phyloP scores from a whole-genome alignment of 2,329 filamentous ascomycete genomes.

The Botrytis pseudocinerea region DNA sequence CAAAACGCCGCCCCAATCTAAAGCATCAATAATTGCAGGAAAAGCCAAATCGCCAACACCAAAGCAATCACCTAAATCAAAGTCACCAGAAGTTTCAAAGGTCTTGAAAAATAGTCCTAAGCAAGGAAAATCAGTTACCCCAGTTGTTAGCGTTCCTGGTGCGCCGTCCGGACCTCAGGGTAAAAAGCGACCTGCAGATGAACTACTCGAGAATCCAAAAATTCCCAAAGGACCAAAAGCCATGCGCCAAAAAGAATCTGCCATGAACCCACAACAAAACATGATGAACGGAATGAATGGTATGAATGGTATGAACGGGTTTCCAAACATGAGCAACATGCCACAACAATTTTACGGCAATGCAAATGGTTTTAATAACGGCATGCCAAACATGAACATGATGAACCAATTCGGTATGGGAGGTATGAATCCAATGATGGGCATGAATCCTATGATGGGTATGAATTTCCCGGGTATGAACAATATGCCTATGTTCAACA shows the following conservation, averaged over 20 bases:
- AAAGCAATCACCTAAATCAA: conserved; percentile 40
- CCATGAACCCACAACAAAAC: conserved; percentile 43
- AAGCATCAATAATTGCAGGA: conserved; percentile 25
- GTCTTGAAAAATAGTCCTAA: conserved; percentile 33
- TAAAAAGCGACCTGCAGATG: conserved; percentile 83
- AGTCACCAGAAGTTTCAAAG: conserved; percentile 13
- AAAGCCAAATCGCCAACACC: conserved; percentile 35
- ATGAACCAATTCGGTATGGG: conserved; percentile 42
- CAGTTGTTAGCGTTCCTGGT: conserved; percentile 4
- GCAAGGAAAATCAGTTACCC: conserved; percentile 24
- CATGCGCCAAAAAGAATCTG: conserved; percentile 54
- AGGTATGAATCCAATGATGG: conserved; percentile 45
- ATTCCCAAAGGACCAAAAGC: conserved; percentile 66
- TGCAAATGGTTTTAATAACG: conserved; percentile 32
- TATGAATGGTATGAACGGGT: conserved; percentile 43
- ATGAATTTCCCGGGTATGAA: conserved; percentile 43
- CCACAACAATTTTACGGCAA: conserved; percentile 27
- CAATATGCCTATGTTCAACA: conserved; percentile 43
- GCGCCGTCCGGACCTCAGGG: conserved; percentile 22
- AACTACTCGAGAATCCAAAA: conserved; percentile 63
- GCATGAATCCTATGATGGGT: conserved; percentile 43
- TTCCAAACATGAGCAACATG: conserved; percentile 38
- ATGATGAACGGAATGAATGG: conserved; percentile 46
- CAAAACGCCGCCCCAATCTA: conserved; percentile 38
- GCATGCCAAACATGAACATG: conserved; percentile 38